Conservation (phyloP, 495 filamentous ascomycete species). For the Daldinia grandis region DNA sequence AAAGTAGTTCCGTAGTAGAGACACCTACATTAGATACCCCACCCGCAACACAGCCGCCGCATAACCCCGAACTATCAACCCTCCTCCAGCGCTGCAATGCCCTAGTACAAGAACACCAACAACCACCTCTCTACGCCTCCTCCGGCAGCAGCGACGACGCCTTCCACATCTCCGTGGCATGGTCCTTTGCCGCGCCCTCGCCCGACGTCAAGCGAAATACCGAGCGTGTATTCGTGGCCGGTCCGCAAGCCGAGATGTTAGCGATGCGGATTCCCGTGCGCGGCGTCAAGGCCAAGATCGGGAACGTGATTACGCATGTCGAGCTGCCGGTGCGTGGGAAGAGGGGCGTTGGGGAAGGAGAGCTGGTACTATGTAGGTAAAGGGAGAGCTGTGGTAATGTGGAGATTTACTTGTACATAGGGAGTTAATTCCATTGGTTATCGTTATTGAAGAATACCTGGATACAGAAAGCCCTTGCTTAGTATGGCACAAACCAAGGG, state of each 20-base stretch:
- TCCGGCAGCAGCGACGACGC: constrained; percentile 56
- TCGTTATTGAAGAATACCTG: not conserved
- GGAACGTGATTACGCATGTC: constrained; percentile 72
- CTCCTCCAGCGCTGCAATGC: constrained; percentile 73
- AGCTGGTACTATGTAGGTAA: too few relatives aligned
- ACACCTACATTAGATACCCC: not conserved
- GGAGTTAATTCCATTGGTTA: not conserved
- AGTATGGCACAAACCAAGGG: not conserved
- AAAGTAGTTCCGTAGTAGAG: not conserved
- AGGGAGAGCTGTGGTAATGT: not conserved
- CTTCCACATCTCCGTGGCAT: constrained; percentile 86
- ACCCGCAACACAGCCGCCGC: not conserved
- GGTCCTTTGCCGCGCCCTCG: constrained; percentile 65
- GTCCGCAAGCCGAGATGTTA: constrained; percentile 21
- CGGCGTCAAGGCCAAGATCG: constrained; percentile 78
- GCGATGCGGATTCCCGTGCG: constrained; percentile 53
- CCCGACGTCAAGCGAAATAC: constrained; percentile 48
- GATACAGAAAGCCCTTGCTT: not conserved
- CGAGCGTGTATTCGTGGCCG: constrained; percentile 36
- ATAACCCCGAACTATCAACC: constrained; percentile 64
- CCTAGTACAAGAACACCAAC: constrained; percentile 64
- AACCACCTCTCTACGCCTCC: constrained; percentile 74
- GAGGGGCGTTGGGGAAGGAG: not conserved
- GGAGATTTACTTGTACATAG: not conserved
- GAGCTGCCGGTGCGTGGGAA: constrained; percentile 49